Conservation (phyloP, 176 grass and related monocot genomes). For the Coix lacrymajobi region DNA sequence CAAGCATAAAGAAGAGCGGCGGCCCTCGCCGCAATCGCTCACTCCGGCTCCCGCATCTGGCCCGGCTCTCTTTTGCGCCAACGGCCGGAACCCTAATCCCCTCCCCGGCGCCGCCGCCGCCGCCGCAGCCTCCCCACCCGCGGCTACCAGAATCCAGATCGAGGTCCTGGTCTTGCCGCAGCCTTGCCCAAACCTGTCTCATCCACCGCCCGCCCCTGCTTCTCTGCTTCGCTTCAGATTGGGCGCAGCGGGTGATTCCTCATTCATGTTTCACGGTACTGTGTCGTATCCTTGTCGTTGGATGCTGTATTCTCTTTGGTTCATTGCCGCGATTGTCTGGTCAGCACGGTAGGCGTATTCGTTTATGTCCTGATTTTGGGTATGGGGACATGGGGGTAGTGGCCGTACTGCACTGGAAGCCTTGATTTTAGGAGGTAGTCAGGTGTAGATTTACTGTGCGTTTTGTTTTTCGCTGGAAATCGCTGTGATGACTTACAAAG, state of each 20-base stretch:
- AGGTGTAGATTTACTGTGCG: not conserved
- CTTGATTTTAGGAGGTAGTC: not conserved
- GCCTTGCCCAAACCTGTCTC: not conserved
- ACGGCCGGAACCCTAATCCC: constrained; percentile 29
- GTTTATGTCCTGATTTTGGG: not conserved
- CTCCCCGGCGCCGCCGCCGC: not conserved
- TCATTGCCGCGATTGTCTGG: not conserved
- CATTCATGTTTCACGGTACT: not conserved
- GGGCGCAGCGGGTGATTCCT: not conserved
- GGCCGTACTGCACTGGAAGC: not conserved
- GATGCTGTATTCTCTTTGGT: not conserved
- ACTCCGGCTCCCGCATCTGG: not conserved
- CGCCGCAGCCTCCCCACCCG: not conserved
- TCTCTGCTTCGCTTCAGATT: not conserved
- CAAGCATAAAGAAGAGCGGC: constrained; percentile 11
- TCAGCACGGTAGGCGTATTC: not conserved
- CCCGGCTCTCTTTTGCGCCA: not conserved
- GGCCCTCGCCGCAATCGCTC: not conserved
- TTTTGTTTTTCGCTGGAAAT: not conserved
- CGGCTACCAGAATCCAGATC: not conserved
- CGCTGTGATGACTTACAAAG: not conserved
- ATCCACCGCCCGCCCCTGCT: not conserved
- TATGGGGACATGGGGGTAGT: not conserved
- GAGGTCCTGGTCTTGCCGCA: not conserved
- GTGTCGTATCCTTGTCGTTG: not conserved